Percentiles rank a stretch among this genome's conserved stretches.
Conservation (phyloP, 257 asterid species). For the Solanum pimpinellifolium region DNA sequence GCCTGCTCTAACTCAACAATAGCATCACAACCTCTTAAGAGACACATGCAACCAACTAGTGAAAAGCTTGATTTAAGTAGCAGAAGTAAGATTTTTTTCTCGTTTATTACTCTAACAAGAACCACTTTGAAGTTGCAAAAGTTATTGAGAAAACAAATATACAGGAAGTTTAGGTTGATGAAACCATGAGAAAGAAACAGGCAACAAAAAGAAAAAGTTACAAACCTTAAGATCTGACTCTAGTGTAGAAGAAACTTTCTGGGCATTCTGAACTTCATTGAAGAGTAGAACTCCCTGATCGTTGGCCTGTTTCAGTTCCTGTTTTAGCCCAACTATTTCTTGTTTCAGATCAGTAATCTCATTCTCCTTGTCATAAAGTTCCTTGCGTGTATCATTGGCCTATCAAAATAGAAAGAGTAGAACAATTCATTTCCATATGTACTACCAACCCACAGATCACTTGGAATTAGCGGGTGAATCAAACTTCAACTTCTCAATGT, state of each 20-base stretch:
- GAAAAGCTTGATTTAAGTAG: neutral
- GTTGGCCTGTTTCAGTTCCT: constrained; percentile 65
- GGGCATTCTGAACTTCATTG: constrained; percentile 97
- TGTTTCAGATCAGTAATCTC: constrained; percentile 62
- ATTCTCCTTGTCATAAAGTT: constrained; percentile 78
- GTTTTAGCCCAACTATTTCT: constrained; percentile 49
- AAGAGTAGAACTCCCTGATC: constrained; percentile 88
- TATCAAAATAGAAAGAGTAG: constrained; percentile 13
- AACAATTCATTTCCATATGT: neutral
- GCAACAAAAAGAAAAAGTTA: neutral
- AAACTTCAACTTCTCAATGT: neutral
- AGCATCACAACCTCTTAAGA: neutral
- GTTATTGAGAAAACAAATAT: neutral
- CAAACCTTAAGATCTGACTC: constrained; percentile 94
- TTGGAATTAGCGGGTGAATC: neutral
- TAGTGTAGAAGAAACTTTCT: constrained; percentile 88
- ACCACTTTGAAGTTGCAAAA: neutral
- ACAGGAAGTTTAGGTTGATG: neutral
- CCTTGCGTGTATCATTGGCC: constrained; percentile 97
- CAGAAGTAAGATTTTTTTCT: neutral
- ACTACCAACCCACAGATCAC: neutral
- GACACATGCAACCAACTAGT: neutral
- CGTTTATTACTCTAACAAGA: neutral
- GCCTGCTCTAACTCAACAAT: neutral
- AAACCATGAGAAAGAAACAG: neutral